Percentiles rank a stretch among this genome's conserved stretches.
phyloP scores from a whole-genome alignment of 1,284 basidiomycete genomes.

The Rhodotorula mucilaginosa region DNA sequence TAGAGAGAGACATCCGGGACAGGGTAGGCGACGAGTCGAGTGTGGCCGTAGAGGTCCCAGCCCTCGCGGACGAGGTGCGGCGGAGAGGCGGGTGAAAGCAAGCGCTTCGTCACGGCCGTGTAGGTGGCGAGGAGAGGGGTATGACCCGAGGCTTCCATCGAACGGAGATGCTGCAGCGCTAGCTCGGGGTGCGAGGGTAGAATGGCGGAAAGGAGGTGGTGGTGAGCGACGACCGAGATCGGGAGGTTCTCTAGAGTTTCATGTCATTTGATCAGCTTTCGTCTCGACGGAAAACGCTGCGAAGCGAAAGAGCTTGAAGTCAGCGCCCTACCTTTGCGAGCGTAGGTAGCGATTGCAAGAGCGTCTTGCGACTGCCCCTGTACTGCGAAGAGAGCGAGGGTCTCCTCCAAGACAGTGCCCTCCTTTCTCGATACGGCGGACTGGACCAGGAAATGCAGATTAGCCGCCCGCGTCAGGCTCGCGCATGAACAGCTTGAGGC shows the following conservation, averaged over 20 bases:
- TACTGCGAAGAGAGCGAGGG: conserved; percentile 58
- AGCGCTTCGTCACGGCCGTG: conserved; percentile 47
- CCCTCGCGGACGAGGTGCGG: conserved; percentile 62
- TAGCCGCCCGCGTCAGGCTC: not conserved
- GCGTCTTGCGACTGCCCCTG: conserved; percentile 55
- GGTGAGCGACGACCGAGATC: conserved; percentile 63
- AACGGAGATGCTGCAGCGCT: conserved; percentile 48
- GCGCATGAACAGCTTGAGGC: conserved; percentile 13
- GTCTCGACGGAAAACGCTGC: not conserved
- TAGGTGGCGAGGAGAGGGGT: conserved; percentile 51
- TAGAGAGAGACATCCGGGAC: conserved; percentile 72
- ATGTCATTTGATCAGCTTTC: conserved; percentile 15
- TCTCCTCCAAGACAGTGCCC: conserved; percentile 43
- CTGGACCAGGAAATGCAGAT: not conserved
- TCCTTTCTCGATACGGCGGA: conserved; percentile 46
- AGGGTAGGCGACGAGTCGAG: conserved; percentile 91
- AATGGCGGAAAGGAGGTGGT: conserved; percentile 61
- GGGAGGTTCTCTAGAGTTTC: conserved; percentile 59
- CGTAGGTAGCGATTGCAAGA: conserved; percentile 53
- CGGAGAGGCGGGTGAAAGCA: conserved; percentile 43
- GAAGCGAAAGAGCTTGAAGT: not conserved
- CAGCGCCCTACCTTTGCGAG: conserved; percentile 49
- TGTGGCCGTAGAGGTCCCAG: conserved; percentile 92
- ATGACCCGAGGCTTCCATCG: conserved; percentile 47
- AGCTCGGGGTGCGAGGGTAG: conserved; percentile 50